phyloP scores from a whole-genome alignment of 768 basidiomycete species.

The Mycena venus region DNA sequence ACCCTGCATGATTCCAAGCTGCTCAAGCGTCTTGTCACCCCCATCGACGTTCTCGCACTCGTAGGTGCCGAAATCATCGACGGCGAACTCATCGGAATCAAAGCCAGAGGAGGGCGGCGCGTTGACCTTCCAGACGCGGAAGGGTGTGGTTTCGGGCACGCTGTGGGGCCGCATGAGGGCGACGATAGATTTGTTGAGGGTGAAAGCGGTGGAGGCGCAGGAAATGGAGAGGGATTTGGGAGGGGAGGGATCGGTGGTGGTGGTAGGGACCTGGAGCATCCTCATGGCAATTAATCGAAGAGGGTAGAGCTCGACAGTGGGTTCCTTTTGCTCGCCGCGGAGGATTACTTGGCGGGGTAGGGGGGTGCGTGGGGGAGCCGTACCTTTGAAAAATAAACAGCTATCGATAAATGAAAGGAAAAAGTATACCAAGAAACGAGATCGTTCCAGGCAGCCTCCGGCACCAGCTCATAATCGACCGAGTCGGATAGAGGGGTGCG shows the following conservation, averaged over 20 bases:
- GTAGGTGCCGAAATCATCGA: conserved; percentile 44
- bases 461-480: conserved; percentile 82
- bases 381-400: conserved; percentile 74
- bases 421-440: conserved; percentile 73
- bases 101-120: conserved; percentile 44
- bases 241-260: conserved; percentile 42
- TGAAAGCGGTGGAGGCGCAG: conserved; percentile 60
- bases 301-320: conserved; percentile 80
- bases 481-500: conserved; percentile 65
- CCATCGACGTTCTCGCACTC: conserved; percentile 60
- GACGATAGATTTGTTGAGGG: conserved; percentile 57
- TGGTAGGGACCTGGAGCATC: conserved; percentile 40
- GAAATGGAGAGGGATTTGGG: conserved; percentile 62
- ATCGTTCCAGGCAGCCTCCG: conserved; percentile 76
- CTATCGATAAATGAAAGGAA: background rate
- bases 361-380: conserved; percentile 66
- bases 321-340: conserved; percentile 63
- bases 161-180: conserved; percentile 47
- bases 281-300: conserved; percentile 71
- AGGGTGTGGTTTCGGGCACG: conserved; percentile 48
- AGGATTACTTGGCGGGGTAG: conserved; percentile 78
- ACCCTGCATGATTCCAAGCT: conserved; percentile 67
- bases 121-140: conserved; percentile 77
- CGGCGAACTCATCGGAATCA: conserved; percentile 52
- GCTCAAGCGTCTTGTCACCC: conserved; percentile 66